Percentiles rank a stretch among this genome's conserved stretches.
phyloP scores from a whole-genome alignment of 2,329 filamentous ascomycete species.

The Dothideomycetes sp. region DNA sequence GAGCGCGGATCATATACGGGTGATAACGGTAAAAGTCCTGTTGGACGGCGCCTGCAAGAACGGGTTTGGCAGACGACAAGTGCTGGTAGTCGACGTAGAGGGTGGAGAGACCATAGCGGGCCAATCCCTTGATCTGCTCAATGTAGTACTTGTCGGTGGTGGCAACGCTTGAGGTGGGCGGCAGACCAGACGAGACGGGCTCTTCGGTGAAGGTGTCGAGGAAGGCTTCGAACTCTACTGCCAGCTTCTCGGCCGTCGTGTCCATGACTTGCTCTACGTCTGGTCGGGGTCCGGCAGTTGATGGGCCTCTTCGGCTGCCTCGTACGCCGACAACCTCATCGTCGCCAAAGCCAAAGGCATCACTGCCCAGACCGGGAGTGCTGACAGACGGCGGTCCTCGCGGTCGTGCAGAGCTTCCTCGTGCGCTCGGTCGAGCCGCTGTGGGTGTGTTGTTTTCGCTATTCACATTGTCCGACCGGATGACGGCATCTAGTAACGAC shows the following conservation, averaged over 20 bases:
- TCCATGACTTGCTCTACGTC: constrained; percentile 68
- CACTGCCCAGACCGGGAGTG: constrained; percentile 43
- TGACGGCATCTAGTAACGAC: constrained; percentile 41
- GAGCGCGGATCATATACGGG: constrained; percentile 76
- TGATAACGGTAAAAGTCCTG: constrained; percentile 91
- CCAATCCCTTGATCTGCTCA: constrained; percentile 71
- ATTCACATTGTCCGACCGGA: constrained; percentile 35
- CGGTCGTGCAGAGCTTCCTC: constrained; percentile 44
- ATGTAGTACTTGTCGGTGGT: constrained; percentile 78
- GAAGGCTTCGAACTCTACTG: constrained; percentile 69
- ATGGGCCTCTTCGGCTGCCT: constrained; percentile 32
- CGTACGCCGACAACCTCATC: constrained; percentile 51
- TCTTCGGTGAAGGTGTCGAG: constrained; percentile 53
- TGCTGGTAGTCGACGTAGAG: constrained; percentile 85
- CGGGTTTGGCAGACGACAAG: constrained; percentile 37
- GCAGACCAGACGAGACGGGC: constrained; percentile 8
- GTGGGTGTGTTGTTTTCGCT: constrained; percentile 24
- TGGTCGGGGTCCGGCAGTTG: constrained; percentile 37
- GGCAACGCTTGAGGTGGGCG: constrained; percentile 54
- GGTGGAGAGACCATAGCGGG: constrained; percentile 66
- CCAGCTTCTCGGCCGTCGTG: constrained; percentile 63
- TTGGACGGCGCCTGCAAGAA: constrained; percentile 76
- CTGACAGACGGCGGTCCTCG: constrained; percentile 44
- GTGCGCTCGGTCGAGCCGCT: background rate
- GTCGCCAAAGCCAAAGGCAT: constrained; percentile 51